Evolutionary conservation across 257 asterid genomes (phyloP), one percentile per base, ranked within the genome.

Genomic region (Nicotiana attenuata): DNA sequence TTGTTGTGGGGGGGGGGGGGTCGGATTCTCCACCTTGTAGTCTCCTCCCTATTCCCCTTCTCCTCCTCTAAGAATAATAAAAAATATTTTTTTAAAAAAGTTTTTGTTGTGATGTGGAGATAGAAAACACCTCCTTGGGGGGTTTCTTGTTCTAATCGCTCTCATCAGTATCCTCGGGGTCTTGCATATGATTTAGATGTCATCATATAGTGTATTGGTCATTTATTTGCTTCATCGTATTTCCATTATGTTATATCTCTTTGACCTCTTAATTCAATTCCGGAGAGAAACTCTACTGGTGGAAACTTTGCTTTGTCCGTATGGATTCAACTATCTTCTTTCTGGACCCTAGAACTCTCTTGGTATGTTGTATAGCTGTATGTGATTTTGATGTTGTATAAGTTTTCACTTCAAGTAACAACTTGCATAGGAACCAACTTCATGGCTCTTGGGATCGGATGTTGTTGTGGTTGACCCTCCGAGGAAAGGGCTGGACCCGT

Each of bases 401-500:
- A 56, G 68, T 82, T 29, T 77, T 84, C 35, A 85, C 81, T 84
- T 80, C 26, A 50, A 75, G 24, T 75, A 14, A 75, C 63, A 82
- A 65, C 45, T 75, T 83, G 82, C 60, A 73, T 87, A 95, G 99
- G 97, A 95, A 83, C 97, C 99, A 77, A 90, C 84, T 82, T 87
- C 97, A 86, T 95, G 99, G 99, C 92, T 93, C 56, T 84, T 90
- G 67, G 99, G 99, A 82, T 91, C 98, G 52, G 98, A 95, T 82
- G 97, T 95, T 60, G 90, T 95, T 78, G 94, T 95, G 88, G 99
- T 95, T 87, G 99, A 95, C 87, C 98, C 99, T 83, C 98, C 99
- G 6, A 87, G 99, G 84, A 95, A 95, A 85, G 99, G 99, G 81
- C 90, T 95, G 65, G 96, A 92, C 84, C 90, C 86, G 26, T 91